phyloP scores from a whole-genome alignment of 1,284 basidiomycete species.

The Retiboletus flavoniger region DNA sequence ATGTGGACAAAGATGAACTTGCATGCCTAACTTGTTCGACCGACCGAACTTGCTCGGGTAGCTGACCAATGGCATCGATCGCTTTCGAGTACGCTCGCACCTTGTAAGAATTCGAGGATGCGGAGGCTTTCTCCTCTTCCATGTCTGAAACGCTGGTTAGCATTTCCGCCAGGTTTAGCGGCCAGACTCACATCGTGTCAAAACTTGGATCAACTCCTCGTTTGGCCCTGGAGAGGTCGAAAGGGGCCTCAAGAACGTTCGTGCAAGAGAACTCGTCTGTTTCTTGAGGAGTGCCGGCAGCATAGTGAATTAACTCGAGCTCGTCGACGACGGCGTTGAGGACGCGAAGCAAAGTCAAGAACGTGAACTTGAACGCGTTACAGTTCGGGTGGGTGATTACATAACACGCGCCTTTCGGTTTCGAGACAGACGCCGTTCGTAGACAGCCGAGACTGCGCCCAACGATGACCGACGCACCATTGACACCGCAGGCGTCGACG shows the following conservation, averaged over 20 bases:
- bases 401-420: constrained; percentile 27
- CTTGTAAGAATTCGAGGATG: constrained; percentile 46
- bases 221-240: constrained; percentile 36
- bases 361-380: neutral
- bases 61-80: constrained; percentile 39
- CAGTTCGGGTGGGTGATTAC: constrained; percentile 18
- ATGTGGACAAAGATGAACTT: constrained; percentile 11
- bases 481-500: constrained; percentile 22
- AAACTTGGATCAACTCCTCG: constrained; percentile 42
- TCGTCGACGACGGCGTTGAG: neutral
- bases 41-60: constrained; percentile 43
- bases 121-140: constrained; percentile 41
- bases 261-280: neutral
- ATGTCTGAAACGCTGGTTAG: constrained; percentile 36
- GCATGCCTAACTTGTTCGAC: constrained; percentile 38
- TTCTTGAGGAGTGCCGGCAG: constrained; percentile 20
- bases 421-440: neutral
- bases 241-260: constrained; percentile 9
- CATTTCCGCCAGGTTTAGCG: neutral
- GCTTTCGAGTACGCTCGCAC: constrained; percentile 49
- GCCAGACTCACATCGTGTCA: constrained; percentile 39
- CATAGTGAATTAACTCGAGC: constrained; percentile 10
- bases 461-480: constrained; percentile 33
- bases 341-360: neutral
- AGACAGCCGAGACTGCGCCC: neutral